A percentile compares a stretch with the other conserved stretches of the same genome.
Conservation (phyloP, 495 filamentous ascomycete genomes). For the Penicillium crystallinum region DNA sequence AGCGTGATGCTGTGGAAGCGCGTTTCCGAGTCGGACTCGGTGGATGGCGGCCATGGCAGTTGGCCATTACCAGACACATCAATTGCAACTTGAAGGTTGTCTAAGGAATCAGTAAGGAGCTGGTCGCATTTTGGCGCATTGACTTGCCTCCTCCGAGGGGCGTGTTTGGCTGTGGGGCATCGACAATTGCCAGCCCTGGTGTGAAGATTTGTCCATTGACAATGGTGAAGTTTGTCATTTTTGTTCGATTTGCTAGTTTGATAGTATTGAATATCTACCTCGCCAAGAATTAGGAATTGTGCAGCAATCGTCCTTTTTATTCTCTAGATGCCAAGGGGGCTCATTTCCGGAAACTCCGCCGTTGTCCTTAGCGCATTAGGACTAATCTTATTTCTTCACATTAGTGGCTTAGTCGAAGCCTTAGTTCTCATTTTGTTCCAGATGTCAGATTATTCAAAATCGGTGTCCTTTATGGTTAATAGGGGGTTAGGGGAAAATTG, state of each 20-base stretch:
- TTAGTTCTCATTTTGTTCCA: not conserved
- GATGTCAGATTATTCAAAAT: not conserved
- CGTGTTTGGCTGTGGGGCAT: constrained; percentile 62
- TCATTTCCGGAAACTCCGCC: constrained; percentile 21
- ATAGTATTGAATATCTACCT: not conserved
- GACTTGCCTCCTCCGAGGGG: constrained; percentile 58
- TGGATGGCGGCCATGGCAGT: constrained; percentile 51
- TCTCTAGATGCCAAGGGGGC: constrained; percentile 9
- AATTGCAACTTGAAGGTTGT: constrained; percentile 59
- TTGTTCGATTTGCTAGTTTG: not conserved
- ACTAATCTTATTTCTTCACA: constrained; percentile 10
- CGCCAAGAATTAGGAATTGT: not conserved
- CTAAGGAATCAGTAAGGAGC: constrained; percentile 23
- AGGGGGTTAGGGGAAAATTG: not conserved
- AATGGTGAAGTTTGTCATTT: constrained; percentile 41
- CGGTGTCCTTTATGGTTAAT: not conserved
- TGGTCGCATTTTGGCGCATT: not conserved
- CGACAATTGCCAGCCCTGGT: constrained; percentile 57
- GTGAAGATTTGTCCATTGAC: constrained; percentile 59
- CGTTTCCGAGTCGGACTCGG: constrained; percentile 35
- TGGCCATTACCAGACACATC: constrained; percentile 62
- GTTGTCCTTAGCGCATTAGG: constrained; percentile 13
- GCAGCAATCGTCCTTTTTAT: constrained; percentile 1
- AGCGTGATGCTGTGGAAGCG: constrained; percentile 59
- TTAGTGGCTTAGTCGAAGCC: not conserved